Base-by-base conservation (phyloP, 2,329 filamentous ascomycete species). In the Akanthomyces uredinophilus region DNA sequence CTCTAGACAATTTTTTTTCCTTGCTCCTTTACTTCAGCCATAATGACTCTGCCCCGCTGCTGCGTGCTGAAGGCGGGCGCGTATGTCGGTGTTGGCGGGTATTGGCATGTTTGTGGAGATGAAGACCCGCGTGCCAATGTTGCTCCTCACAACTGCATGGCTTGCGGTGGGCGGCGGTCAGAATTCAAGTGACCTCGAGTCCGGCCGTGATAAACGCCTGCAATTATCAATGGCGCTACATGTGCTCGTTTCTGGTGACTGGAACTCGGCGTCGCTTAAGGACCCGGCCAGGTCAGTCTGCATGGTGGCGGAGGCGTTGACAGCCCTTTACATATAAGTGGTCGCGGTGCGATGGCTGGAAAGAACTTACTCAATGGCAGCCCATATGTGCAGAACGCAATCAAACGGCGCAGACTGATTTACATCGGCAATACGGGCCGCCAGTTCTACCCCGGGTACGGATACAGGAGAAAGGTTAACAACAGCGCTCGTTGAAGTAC, bases 41-140 rank as follows among this genome's bases (percentile, higher is more conserved):
- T 39, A 2, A 27, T 51, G 7, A 35, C n/a, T 49, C 49, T 27
- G 57, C 49, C 49, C 57, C 49, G 57, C 57, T 53, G 18, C 22
- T 20, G 22, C 11, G 5, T 8, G 16, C 5, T 55, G 16, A 10
- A n/a, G 52, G 24, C 29, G 35, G 58, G 59, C 59, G 50, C 50
- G 51, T 61, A 55, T 49, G 50, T 60, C 41, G 49, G 46, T 18
- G 32, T 50, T 22, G 57, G 57, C 57, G 57, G 58, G 50, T 60
- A 60, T 54, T 18, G 18, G 37, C 20, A 39, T 20, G 18, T 41
- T 32, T 47, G 50, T 49, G 59, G 59, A 61, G 59, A 54, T 61
- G 37, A 35, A 39, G 50, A 39, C 59, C 41, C 59, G 46, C 56
- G 56, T 16, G 47, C 14, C 29, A 39, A 46, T 46, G n/a, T 11